Evolutionary conservation across 805 yeast species (phyloP).

Genomic region (Deakozyma indianensis): DNA sequence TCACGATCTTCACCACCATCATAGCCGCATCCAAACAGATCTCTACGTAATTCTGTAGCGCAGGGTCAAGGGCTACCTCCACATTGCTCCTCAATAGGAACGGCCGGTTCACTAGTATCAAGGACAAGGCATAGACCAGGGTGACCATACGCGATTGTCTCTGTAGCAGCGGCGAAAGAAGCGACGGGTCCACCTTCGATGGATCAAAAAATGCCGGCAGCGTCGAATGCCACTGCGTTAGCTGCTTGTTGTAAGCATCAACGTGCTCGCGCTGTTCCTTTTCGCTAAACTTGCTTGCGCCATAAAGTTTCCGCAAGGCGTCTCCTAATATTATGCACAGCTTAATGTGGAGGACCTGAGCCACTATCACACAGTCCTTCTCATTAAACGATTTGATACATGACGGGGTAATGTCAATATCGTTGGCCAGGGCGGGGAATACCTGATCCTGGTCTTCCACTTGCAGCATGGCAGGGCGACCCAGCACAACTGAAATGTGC

Average conservation of each 20-base stretch:
- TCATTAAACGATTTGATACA: slow-evolving; percentile 2
- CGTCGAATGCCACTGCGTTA: slow-evolving; percentile 5
- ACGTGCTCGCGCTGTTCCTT: not conserved
- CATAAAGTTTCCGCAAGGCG: slow-evolving; percentile 6
- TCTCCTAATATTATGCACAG: slow-evolving; percentile 4
- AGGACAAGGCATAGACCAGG: slow-evolving; percentile 6
- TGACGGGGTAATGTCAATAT: not conserved
- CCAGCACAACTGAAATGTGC: not conserved
- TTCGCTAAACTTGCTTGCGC: slow-evolving; percentile 2
- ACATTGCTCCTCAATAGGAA: slow-evolving; percentile 4
- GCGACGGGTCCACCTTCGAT: slow-evolving; percentile 5
- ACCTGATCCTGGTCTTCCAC: slow-evolving; percentile 1
- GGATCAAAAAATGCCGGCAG: slow-evolving; percentile 9
- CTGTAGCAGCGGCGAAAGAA: slow-evolving; percentile 7
- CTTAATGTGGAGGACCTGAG: slow-evolving; percentile 6
- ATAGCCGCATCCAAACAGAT: slow-evolving; percentile 8
- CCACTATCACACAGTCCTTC: slow-evolving; percentile 6
- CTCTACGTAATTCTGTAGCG: slow-evolving; percentile 4
- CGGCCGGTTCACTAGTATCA: slow-evolving; percentile 9
- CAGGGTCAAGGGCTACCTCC: not conserved
- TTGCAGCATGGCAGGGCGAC: not conserved
- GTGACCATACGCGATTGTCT: slow-evolving; percentile 7
- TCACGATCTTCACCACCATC: slow-evolving; percentile 4
- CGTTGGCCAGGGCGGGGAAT: not conserved
- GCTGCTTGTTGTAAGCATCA: slow-evolving; percentile 3